phyloP scores from a whole-genome alignment of 768 basidiomycete species.

The Trametes punicea region DNA sequence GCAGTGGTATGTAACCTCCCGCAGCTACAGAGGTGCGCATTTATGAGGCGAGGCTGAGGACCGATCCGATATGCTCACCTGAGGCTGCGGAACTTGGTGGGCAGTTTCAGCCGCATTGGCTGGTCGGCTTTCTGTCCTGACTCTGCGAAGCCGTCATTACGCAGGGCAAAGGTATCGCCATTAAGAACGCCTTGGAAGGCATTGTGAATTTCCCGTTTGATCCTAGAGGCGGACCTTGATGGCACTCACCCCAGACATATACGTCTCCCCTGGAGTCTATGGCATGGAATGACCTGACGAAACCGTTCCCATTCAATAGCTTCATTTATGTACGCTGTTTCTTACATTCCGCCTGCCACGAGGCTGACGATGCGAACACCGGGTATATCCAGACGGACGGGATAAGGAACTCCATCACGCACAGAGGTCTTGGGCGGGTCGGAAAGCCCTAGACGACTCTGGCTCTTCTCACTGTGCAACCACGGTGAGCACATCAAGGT shows the following conservation, averaged over 20 bases:
- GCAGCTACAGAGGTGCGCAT: constrained; percentile 46
- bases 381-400: constrained; percentile 58
- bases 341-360: constrained; percentile 80
- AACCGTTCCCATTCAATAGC: too few relatives aligned
- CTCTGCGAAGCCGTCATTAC: constrained; percentile 54
- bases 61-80: constrained; percentile 44
- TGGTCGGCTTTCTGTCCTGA: constrained; percentile 44
- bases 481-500: background rate
- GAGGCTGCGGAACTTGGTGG: constrained; percentile 55
- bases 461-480: constrained; percentile 48
- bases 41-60: background rate
- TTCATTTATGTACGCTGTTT: constrained; percentile 9
- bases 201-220: background rate
- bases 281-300: constrained; percentile 88
- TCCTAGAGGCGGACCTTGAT: background rate
- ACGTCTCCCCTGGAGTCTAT: constrained; percentile 71
- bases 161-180: constrained; percentile 39
- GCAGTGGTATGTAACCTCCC: constrained; percentile 71
- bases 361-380: constrained; percentile 65
- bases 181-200: constrained; percentile 54
- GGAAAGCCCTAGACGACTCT: constrained; percentile 62
- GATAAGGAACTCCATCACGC: constrained; percentile 54
- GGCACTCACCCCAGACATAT: constrained; percentile 72
- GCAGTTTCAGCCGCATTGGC: constrained; percentile 60
- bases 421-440: constrained; percentile 33